Base-by-base conservation (phyloP, 2,329 filamentous ascomycete species). In the Didymella sp. region DNA sequence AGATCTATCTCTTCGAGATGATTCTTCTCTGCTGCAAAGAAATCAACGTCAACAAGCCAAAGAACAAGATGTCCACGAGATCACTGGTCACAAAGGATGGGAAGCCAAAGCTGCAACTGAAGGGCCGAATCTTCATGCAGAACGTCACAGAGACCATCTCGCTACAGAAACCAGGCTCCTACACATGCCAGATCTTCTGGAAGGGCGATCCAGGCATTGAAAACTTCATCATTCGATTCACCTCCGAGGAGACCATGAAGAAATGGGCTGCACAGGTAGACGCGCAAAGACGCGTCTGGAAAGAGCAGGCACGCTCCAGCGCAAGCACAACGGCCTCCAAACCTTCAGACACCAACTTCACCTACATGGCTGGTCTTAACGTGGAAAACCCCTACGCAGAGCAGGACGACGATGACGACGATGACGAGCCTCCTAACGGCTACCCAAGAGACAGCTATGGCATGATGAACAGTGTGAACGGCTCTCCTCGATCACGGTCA, bases 11-110 rank as follows among this genome's bases (percentile, higher is more conserved):
- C 27, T 99, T 99, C 76, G 91, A 98, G 75, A 90, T 87, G 73
- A 99, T 99, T 56, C 81, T 99, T 40, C 85, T 99, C 28, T 98
- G 95, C 77, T 98, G 95, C 85, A 99, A 98, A 80, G 95, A 98
- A 72, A 84, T 95, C 50, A 90, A 92, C 53, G 86, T 90, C 12
- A 92, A 88, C 75, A 97, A 97, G 80, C 82, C 85, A 48, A 90
- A 89, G 73, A 86, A 87, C 60, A 85, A 86, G 66, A 78, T 86
- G 64, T 82, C 84, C 56, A 90, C 92, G 53, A 94, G 91, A 73
- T 88, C 81, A 17, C 71, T 81, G 15, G 83, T 86, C 56, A 91
- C 87, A 75, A 88, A 86, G 73, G 90, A 86, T 68, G 89, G 89
- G 38, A 96, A 94, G 77, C 79, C 82, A 25, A 85, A 84, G 65